Percentiles rank a stretch among this genome's conserved stretches.
Evolutionary conservation across 192 early-diverging fungal species (phyloP).

Genomic region (Backusella macrospora): DNA sequence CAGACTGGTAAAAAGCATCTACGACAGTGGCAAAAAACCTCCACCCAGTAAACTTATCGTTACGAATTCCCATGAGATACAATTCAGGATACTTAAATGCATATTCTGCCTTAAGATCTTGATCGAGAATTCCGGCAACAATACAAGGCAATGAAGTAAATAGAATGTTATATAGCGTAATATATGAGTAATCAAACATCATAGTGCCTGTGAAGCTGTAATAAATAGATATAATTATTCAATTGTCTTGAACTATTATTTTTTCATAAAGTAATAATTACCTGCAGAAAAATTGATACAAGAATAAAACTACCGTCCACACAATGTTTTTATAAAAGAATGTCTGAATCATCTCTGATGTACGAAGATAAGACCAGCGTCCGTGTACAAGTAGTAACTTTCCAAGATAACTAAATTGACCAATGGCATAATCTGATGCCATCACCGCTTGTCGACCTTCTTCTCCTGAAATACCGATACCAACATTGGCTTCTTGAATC

Average conservation of each 20-base stretch:
- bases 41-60: slow-evolving; percentile 61
- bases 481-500: slow-evolving; percentile 81
- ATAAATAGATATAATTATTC: neutral
- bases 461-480: slow-evolving; percentile 74
- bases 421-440: slow-evolving; percentile 74
- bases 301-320: slow-evolving; percentile 69
- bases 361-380: slow-evolving; percentile 63
- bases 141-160: slow-evolving; percentile 76
- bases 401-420: slow-evolving; percentile 67
- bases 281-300: slow-evolving; percentile 81
- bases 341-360: slow-evolving; percentile 60
- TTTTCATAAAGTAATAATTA: slow-evolving; percentile 39
- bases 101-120: slow-evolving; percentile 63
- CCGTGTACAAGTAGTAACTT: slow-evolving; percentile 72
- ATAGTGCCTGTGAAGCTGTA: slow-evolving; percentile 70
- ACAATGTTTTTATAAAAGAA: slow-evolving; percentile 80
- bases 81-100: slow-evolving; percentile 70
- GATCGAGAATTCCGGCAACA: slow-evolving; percentile 69
- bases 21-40: slow-evolving; percentile 62
- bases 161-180: slow-evolving; percentile 77
- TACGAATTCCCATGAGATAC: slow-evolving; percentile 65
- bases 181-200: slow-evolving; percentile 77
- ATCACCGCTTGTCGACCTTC: slow-evolving; percentile 78
- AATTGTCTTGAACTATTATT: neutral
- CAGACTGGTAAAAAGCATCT: slow-evolving; percentile 68